These are phyloP conservation scores for Trichosporon faecale DNA, from an alignment of 1,284 basidiomycete species.

Conservation along the genomic window DNA sequence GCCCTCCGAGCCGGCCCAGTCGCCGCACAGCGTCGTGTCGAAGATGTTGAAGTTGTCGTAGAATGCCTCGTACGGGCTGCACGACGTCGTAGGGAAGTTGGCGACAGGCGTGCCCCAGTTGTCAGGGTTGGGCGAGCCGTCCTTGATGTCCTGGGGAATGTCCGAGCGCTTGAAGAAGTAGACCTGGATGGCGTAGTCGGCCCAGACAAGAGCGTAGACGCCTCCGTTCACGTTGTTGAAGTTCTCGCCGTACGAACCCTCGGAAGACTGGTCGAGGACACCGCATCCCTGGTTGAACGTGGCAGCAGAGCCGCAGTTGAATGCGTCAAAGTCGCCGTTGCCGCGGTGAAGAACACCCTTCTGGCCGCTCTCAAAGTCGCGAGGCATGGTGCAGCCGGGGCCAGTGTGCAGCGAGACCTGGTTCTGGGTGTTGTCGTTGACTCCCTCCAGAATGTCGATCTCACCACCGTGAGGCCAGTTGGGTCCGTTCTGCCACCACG, in stretches of 20 bases:
- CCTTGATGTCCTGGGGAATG: constrained; percentile 70
- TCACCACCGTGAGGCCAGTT: constrained; percentile 59
- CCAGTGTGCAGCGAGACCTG: constrained; percentile 53
- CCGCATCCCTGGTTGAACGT: constrained; percentile 54
- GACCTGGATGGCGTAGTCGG: constrained; percentile 66
- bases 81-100: constrained; percentile 65
- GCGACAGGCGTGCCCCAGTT: constrained; percentile 73
- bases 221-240: constrained; percentile 53
- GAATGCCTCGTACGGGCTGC: constrained; percentile 73
- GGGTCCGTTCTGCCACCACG: constrained; percentile 53
- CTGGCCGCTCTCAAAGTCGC: constrained; percentile 55
- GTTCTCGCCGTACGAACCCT: constrained; percentile 45
- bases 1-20: constrained; percentile 68
- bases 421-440: constrained; percentile 51
- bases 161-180: constrained; percentile 72
- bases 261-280: constrained; percentile 36
- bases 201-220: constrained; percentile 64
- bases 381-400: constrained; percentile 55
- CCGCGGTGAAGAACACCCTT: constrained; percentile 59
- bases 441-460: constrained; percentile 59
- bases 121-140: constrained; percentile 64
- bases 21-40: constrained; percentile 60
- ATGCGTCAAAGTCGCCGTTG: constrained; percentile 45
- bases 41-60: constrained; percentile 64
- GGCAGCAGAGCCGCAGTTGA: constrained; percentile 46